Conservation (phyloP, 441 rosid genomes). For the Gossypium schwendimanii region DNA sequence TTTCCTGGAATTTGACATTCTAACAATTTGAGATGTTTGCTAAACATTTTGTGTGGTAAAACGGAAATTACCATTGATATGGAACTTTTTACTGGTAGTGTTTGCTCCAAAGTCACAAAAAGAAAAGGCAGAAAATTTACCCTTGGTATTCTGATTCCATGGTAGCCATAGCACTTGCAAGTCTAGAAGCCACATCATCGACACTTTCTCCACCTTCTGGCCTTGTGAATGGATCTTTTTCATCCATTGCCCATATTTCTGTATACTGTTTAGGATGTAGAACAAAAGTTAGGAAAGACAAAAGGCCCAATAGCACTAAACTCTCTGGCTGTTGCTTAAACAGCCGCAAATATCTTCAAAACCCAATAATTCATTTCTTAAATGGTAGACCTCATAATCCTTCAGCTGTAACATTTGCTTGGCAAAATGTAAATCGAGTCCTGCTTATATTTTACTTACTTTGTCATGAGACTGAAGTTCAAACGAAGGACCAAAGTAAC, state of each 20-base stretch:
- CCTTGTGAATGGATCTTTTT: conserved; percentile 59
- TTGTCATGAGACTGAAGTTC: conserved; percentile 80
- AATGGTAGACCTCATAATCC: background rate
- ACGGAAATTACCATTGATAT: background rate
- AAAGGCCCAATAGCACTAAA: background rate
- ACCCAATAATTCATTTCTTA: background rate
- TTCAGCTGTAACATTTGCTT: background rate
- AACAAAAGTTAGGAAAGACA: conserved; percentile 7
- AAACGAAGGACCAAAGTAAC: conserved; percentile 80
- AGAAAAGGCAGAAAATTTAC: conserved; percentile 24
- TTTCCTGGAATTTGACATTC: background rate
- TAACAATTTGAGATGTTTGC: background rate
- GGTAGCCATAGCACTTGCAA: conserved; percentile 41
- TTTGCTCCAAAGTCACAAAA: background rate
- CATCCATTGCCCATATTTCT: conserved; percentile 85
- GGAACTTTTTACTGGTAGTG: background rate
- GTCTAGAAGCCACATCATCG: conserved; percentile 70
- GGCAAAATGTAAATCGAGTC: conserved; percentile 1
- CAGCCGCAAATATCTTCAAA: background rate
- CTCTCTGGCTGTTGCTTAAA: background rate
- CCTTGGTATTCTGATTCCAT: conserved; percentile 67
- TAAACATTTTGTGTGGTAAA: background rate
- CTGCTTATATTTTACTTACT: conserved; percentile 26
- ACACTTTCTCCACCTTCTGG: conserved; percentile 90
- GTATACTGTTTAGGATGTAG: conserved; percentile 37